Conservation (phyloP, 768 basidiomycete species). For the Holtermanniella nyarrowii region DNA sequence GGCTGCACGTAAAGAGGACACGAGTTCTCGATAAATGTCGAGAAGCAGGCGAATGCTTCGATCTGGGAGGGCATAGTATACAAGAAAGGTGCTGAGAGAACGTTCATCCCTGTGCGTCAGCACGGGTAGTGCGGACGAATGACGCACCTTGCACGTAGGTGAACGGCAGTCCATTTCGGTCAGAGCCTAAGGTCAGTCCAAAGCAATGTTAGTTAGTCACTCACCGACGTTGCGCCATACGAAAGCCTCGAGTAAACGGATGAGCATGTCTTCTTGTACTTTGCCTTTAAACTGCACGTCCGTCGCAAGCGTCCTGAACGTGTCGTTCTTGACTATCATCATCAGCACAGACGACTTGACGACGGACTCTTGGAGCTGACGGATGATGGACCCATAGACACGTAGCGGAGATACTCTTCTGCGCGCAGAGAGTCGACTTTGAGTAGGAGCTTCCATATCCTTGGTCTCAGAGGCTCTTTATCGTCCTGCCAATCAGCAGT, state of each 20-base stretch:
- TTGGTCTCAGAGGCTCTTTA: conserved; percentile 20
- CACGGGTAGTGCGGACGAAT: not conserved
- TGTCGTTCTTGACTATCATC: conserved; percentile 67
- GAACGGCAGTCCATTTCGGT: conserved; percentile 47
- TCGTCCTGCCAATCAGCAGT: conserved; percentile 5
- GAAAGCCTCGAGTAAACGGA: conserved; percentile 92
- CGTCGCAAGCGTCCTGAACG: conserved; percentile 90
- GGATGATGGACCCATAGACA: conserved; percentile 32
- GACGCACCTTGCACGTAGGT: conserved; percentile 75
- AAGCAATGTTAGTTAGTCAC: conserved; percentile 17
- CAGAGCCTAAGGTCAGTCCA: conserved; percentile 17
- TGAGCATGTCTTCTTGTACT: conserved; percentile 92
- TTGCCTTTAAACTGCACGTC: conserved; percentile 96
- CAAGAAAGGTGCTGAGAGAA: conserved; percentile 91
- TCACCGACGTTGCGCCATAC: conserved; percentile 87
- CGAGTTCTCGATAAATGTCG: conserved; percentile 85
- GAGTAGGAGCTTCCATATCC: conserved; percentile 87
- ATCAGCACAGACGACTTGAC: conserved; percentile 49
- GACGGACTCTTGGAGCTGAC: conserved; percentile 40
- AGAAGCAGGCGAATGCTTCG: conserved; percentile 96
- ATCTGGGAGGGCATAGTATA: conserved; percentile 95
- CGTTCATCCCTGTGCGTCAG: conserved; percentile 64
- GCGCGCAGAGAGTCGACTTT: conserved; percentile 69
- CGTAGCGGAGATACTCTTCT: conserved; percentile 44
- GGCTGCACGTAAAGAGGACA: conserved; percentile 97